Conservation (phyloP, 2,329 filamentous ascomycete species). For the Dothistroma septosporum region DNA sequence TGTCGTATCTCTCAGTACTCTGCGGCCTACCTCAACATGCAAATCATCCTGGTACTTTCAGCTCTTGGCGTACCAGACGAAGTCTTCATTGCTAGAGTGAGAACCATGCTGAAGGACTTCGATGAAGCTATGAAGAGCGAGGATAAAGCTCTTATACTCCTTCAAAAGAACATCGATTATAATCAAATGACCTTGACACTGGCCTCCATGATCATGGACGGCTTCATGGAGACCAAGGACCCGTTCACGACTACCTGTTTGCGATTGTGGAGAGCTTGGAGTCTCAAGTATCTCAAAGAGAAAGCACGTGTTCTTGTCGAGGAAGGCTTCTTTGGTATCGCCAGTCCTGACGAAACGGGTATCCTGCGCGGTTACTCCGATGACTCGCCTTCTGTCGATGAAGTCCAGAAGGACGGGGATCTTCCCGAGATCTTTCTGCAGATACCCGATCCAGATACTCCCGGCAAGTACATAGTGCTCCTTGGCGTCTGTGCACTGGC, state of each 20-base stretch:
- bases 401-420: conserved; percentile 27
- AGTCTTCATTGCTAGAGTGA: conserved; percentile 65
- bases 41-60: conserved; percentile 82
- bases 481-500: conserved; percentile 77
- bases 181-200: conserved; percentile 74
- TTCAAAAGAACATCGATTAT: conserved; percentile 75
- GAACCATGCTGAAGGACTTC: conserved; percentile 63
- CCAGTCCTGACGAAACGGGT: conserved; percentile 79
- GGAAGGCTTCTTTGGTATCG: conserved; percentile 80
- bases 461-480: conserved; percentile 60
- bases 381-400: neutral
- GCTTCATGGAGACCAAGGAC: conserved; percentile 70
- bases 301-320: conserved; percentile 82
- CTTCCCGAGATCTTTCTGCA: conserved; percentile 89
- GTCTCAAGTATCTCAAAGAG: conserved; percentile 83
- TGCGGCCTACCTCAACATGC: conserved; percentile 77
- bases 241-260: conserved; percentile 79
- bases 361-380: conserved; percentile 67
- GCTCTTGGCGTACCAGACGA: conserved; percentile 65
- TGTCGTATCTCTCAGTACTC: conserved; percentile 75
- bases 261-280: conserved; percentile 82
- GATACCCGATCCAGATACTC: conserved; percentile 52
- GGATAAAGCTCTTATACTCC: conserved; percentile 59
- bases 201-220: conserved; percentile 70
- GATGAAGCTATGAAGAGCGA: conserved; percentile 66